Percentiles rank a stretch among this genome's conserved stretches.
Evolutionary conservation across 305 asterid genomes (phyloP).

Genomic region (Fraxinus ornus): DNA sequence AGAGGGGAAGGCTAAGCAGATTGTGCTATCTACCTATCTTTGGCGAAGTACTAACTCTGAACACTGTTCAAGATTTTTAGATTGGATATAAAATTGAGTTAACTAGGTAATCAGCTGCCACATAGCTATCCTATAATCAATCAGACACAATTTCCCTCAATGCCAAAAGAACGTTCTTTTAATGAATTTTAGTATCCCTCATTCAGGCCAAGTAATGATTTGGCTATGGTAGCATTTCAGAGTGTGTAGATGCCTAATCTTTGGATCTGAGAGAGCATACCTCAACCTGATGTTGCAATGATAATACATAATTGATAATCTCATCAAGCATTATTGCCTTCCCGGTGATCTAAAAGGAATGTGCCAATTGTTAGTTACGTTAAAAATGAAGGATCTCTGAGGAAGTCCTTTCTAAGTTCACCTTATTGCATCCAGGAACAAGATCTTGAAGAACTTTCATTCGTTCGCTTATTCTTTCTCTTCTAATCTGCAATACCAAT

Average conservation of each 20-base stretch:
- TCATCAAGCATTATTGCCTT: slow-evolving; percentile 24
- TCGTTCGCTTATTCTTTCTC: slow-evolving; percentile 19
- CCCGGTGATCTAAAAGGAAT: slow-evolving; percentile 15
- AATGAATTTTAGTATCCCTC: background rate
- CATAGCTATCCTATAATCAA: background rate
- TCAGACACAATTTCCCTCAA: background rate
- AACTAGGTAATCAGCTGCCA: background rate
- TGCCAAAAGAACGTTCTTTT: background rate
- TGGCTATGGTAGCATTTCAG: background rate
- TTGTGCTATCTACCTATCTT: background rate
- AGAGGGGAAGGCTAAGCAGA: background rate
- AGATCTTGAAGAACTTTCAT: slow-evolving; percentile 22
- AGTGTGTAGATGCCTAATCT: background rate
- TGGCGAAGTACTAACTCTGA: background rate
- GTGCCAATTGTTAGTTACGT: background rate
- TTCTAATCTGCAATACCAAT: slow-evolving; percentile 13
- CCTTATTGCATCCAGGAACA: slow-evolving; percentile 22
- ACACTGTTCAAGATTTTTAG: background rate
- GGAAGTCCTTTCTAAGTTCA: background rate
- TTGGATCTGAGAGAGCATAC: background rate
- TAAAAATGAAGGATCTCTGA: background rate
- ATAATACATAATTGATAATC: slow-evolving; percentile 18
- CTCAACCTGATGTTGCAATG: slow-evolving; percentile 24
- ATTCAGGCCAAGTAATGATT: background rate
- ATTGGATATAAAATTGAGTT: background rate